Conservation (phyloP, 176 grass and related monocot genomes). For the Raddia distichophylla region DNA sequence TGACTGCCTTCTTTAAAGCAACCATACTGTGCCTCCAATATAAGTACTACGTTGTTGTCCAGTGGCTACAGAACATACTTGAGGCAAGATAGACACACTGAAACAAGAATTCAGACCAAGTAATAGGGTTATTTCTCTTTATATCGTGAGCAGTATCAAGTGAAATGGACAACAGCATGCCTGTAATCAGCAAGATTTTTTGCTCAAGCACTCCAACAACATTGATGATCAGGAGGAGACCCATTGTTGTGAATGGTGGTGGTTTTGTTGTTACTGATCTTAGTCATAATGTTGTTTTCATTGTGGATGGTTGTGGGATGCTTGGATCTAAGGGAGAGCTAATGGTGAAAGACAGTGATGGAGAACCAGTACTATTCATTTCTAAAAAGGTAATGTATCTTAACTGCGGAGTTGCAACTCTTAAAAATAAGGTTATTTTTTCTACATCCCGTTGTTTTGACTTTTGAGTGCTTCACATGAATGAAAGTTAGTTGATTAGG, state of each 20-base stretch:
- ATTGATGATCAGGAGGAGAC: slow-evolving; percentile 73
- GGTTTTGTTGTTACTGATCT: slow-evolving; percentile 79
- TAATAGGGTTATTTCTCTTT: slow-evolving; percentile 18
- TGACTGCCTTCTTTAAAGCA: slow-evolving; percentile 42
- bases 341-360: slow-evolving; percentile 69
- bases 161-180: slow-evolving; percentile 51
- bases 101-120: slow-evolving; percentile 37
- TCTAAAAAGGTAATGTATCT: slow-evolving; percentile 71
- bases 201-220: slow-evolving; percentile 53
- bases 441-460: slow-evolving; percentile 21
- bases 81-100: slow-evolving; percentile 41
- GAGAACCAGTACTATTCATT: slow-evolving; percentile 71
- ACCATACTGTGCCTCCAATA: slow-evolving; percentile 30
- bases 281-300: slow-evolving; percentile 55
- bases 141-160: slow-evolving; percentile 23
- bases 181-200: slow-evolving; percentile 85
- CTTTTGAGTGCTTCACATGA: slow-evolving; percentile 22
- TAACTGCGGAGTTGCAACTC: slow-evolving; percentile 24
- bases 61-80: slow-evolving; percentile 29
- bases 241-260: slow-evolving; percentile 69
- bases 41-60: slow-evolving; percentile 43
- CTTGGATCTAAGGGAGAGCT: slow-evolving; percentile 79
- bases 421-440: not conserved
- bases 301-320: slow-evolving; percentile 80
- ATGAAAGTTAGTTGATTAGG: slow-evolving; percentile 25